Evolutionary conservation across 257 asterid species (phyloP), one percentile per base, ranked within the genome.

Genomic region (Nemophila menziesii): DNA sequence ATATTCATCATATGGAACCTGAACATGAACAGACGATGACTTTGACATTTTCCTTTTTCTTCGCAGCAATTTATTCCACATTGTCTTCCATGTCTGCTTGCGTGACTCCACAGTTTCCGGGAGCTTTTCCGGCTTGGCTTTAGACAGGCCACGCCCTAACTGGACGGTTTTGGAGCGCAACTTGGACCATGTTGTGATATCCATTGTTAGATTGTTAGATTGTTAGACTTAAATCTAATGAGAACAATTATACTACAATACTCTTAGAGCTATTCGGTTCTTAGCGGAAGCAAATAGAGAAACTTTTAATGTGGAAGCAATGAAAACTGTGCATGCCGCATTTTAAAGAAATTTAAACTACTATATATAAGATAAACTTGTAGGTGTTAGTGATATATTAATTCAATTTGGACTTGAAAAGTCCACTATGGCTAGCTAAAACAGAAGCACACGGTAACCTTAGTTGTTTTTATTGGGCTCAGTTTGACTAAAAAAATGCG

Each of bases 151-250:
- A 0, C 22, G 37, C 51, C 39, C 51, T 1, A 46, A 7, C 7
- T 46, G 51, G 37, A 24, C 34, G 11, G 51, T 46, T 46, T 46
- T 46, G 2, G 51, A 46, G 22, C 51, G 51, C 8, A 11, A 27
- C 21, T 24, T 46, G 12, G 38, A 16, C 51, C 51, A 46, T 13
- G 17, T 17, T 46, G 4, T 8, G 22, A 46, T 46, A n/a, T 46
- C 51, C 51, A 46, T 46, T 23, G 33, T 11, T 10, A n/a, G n/a
- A n/a, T 41, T 13, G n/a, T 17, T 10, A 1, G 22, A n/a, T 41
- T 17, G 46, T 15, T n/a, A 9, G 10, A 22, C 24, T 17, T 9
- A 11, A 16, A 11, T 14, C 21, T 17, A 16, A 14, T n/a, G n/a
- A n/a, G n/a, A n/a, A n/a, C n/a, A n/a, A n/a, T n/a, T n/a, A n/a